Percentiles rank a stretch among this genome's conserved stretches.
Evolutionary conservation across 2,329 filamentous ascomycete species (phyloP).

Genomic region (Fusarium napiforme): DNA sequence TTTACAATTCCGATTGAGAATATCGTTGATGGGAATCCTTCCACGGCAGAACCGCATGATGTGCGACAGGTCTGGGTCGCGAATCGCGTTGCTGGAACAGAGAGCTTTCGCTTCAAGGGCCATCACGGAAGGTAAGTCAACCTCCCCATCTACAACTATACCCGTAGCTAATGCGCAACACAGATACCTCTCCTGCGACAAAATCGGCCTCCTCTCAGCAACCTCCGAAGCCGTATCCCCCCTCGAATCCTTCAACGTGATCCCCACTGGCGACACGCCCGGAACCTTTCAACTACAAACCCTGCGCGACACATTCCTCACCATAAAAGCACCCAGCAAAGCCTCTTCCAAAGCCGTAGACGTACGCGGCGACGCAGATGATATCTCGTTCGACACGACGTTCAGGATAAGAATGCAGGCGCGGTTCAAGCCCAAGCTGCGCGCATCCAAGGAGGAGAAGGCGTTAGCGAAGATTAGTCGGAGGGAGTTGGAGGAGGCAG

Average conservation of each 20-base stretch:
- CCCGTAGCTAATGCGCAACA: constrained; percentile 12
- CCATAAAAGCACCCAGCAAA: constrained; percentile 66
- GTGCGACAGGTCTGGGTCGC: constrained; percentile 96
- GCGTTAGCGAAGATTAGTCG: constrained; percentile 86
- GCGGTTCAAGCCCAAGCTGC: constrained; percentile 86
- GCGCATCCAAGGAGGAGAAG: constrained; percentile 84
- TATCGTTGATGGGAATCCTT: constrained; percentile 82
- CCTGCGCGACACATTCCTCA: constrained; percentile 75
- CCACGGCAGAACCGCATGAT: constrained; percentile 94
- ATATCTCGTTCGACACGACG: constrained; percentile 74
- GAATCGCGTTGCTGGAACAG: constrained; percentile 83
- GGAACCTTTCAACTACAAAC: constrained; percentile 82
- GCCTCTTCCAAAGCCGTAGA: constrained; percentile 65
- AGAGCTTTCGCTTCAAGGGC: constrained; percentile 86
- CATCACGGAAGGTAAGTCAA: constrained; percentile 80
- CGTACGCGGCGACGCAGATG: constrained; percentile 79
- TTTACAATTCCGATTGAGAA: constrained; percentile 88
- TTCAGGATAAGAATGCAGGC: constrained; percentile 93
- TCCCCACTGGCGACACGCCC: constrained; percentile 71
- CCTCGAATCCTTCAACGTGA: constrained; percentile 82
- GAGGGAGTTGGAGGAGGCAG: constrained; percentile 84
- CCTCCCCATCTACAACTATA: rapidly evolving
- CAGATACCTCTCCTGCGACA: constrained; percentile 90
- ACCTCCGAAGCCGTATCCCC: constrained; percentile 83
- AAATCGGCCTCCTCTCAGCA: constrained; percentile 80